Evolutionary conservation across 2,329 filamentous ascomycete species (phyloP).

Genomic region (Claviceps quebecensis): DNA sequence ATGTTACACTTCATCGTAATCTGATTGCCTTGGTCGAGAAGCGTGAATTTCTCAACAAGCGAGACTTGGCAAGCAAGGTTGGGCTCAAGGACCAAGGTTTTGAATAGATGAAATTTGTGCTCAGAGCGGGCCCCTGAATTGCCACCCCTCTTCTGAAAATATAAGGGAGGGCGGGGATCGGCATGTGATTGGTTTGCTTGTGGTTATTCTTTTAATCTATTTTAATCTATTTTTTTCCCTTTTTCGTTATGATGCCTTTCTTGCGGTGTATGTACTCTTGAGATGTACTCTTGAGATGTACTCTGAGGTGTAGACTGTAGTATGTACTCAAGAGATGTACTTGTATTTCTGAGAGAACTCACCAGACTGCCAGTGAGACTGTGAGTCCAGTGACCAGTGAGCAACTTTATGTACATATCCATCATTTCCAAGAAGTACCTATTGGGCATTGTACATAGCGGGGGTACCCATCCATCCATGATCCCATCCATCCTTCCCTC

Average conservation of each 20-base stretch:
- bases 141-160: too few species aligned
- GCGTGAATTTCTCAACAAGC: conserved; percentile 17
- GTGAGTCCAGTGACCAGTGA: too few species aligned
- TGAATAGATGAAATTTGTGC: background rate
- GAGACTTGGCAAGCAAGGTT: conserved; percentile 19
- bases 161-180: too few species aligned
- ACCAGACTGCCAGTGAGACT: too few species aligned
- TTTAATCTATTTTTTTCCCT: background rate
- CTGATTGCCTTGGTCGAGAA: conserved; percentile 30
- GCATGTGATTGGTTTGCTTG: background rate
- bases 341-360: too few species aligned
- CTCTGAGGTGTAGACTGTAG: too few species aligned
- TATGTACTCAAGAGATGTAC: too few species aligned
- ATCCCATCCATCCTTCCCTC: background rate
- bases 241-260: background rate
- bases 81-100: background rate
- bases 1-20: conserved; percentile 24
- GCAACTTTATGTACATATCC: too few species aligned
- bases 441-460: background rate
- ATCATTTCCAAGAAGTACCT: background rate
- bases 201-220: background rate
- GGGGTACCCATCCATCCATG: too few species aligned
- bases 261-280: background rate
- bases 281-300: background rate
- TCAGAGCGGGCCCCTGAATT: too few species aligned